These are phyloP conservation scores for Davidsoniella australis DNA, from an alignment of 2,329 filamentous ascomycete genomes.

Conservation along the genomic window DNA sequence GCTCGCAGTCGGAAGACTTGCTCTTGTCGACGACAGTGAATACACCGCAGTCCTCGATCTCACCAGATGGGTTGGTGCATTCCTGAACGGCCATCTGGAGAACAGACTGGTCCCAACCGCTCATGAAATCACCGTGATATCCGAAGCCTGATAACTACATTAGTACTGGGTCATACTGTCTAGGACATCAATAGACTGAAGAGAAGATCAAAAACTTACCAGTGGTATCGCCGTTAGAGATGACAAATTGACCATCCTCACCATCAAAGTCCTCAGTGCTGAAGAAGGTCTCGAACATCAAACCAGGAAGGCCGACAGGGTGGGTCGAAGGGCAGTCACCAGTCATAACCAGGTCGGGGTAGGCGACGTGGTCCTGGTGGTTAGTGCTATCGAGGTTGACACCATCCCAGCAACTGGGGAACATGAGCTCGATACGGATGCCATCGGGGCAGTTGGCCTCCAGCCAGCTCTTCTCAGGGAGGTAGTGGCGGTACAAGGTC, in stretches of 20 bases:
- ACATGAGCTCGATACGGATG: conserved; percentile 68
- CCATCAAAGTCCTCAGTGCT: conserved; percentile 48
- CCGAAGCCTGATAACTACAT: conserved; percentile 38
- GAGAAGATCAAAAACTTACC: conserved; percentile 28
- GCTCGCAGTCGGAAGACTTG: conserved; percentile 40
- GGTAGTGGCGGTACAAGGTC: conserved; percentile 62
- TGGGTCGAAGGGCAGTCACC: conserved; percentile 59
- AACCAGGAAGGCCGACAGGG: conserved; percentile 48
- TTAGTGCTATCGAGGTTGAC: conserved; percentile 37
- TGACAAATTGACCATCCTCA: conserved; percentile 50
- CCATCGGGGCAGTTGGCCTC: conserved; percentile 72
- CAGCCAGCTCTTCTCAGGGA: conserved; percentile 65
- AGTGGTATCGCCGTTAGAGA: conserved; percentile 63
- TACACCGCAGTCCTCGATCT: conserved; percentile 54
- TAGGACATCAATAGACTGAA: too few relatives aligned
- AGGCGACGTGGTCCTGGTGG: conserved; percentile 55
- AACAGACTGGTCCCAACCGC: conserved; percentile 55
- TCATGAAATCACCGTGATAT: conserved; percentile 67
- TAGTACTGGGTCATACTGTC: conserved; percentile 9
- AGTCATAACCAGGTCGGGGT: conserved; percentile 58
- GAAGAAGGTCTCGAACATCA: conserved; percentile 82
- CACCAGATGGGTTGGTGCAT: conserved; percentile 56
- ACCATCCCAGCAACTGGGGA: conserved; percentile 81
- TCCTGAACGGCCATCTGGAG: conserved; percentile 54
- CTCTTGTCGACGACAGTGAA: conserved; percentile 53